Percentiles rank a stretch among this genome's conserved stretches.
These are phyloP conservation scores for Tulasnella sp. DNA, from an alignment of 768 basidiomycete species.

Conservation along the genomic window DNA sequence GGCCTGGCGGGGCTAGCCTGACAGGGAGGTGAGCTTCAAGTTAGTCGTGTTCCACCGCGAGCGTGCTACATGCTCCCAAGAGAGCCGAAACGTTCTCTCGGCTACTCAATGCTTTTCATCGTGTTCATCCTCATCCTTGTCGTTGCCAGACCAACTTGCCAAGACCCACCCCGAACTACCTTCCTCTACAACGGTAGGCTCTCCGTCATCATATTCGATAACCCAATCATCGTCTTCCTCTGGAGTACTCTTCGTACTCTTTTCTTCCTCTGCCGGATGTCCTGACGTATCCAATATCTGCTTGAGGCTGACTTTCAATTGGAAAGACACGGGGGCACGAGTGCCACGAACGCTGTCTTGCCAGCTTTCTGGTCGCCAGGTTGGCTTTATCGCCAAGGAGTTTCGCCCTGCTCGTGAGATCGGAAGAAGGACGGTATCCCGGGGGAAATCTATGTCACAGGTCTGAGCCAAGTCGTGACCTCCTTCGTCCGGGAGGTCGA, in stretches of 20 bases:
- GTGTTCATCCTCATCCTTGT: background rate
- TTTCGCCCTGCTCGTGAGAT: background rate
- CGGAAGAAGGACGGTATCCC: background rate
- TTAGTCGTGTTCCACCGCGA: background rate
- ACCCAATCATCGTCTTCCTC: background rate
- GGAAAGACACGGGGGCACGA: background rate
- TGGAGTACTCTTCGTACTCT: background rate
- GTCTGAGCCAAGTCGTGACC: background rate
- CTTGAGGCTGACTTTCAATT: background rate
- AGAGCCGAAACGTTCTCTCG: background rate
- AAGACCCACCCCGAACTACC: background rate
- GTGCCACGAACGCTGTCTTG: background rate
- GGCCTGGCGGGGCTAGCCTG: background rate
- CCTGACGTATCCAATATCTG: background rate
- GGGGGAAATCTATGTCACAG: background rate
- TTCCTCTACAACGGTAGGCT: background rate
- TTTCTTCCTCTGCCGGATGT: background rate
- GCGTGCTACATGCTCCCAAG: background rate
- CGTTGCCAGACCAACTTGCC: background rate
- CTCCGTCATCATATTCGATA: background rate
- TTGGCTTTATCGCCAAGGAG: background rate
- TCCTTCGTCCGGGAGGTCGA: background rate
- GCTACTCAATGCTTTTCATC: background rate
- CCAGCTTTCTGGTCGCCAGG: background rate
- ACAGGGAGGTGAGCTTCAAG: background rate